These are phyloP conservation scores for Roridomyces roridus DNA, from an alignment of 768 basidiomycete genomes.

Conservation along the genomic window DNA sequence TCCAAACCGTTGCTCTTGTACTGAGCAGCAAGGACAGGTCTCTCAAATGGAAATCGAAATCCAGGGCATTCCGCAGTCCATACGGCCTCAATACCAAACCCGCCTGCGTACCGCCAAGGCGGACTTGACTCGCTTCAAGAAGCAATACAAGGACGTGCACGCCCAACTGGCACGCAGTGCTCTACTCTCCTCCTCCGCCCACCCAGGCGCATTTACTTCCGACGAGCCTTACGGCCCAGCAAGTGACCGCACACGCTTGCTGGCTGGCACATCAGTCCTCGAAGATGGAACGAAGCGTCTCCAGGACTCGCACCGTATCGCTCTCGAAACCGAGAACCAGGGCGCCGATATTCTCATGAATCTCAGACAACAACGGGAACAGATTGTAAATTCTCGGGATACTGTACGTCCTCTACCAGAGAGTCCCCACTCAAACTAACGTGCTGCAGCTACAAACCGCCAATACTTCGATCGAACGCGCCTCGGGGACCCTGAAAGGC, in stretches of 20 bases:
- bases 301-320: constrained; percentile 90
- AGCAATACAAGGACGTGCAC: constrained; percentile 76
- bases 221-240: constrained; percentile 82
- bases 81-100: constrained; percentile 76
- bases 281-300: constrained; percentile 86
- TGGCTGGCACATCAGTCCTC: constrained; percentile 78
- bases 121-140: constrained; percentile 81
- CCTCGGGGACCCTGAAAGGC: constrained; percentile 89
- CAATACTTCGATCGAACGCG: constrained; percentile 88
- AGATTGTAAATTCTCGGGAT: constrained; percentile 91
- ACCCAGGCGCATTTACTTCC: constrained; percentile 50
- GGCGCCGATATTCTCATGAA: constrained; percentile 92
- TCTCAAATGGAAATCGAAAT: constrained; percentile 99
- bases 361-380: constrained; percentile 87
- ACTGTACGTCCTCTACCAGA: constrained; percentile 59
- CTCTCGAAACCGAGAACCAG: constrained; percentile 95
- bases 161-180: constrained; percentile 75
- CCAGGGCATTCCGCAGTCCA: constrained; percentile 88
- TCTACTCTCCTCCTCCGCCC: constrained; percentile 64
- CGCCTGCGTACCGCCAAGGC: constrained; percentile 79
- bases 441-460: constrained; percentile 82
- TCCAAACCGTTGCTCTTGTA: not conserved
- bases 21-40: constrained; percentile 55
- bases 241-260: constrained; percentile 79
- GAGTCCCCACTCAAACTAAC: not conserved